Percentiles rank a stretch among this genome's conserved stretches.
Evolutionary conservation across 1,284 basidiomycete species (phyloP).

Genomic region (Cyathus pygmaeus): DNA sequence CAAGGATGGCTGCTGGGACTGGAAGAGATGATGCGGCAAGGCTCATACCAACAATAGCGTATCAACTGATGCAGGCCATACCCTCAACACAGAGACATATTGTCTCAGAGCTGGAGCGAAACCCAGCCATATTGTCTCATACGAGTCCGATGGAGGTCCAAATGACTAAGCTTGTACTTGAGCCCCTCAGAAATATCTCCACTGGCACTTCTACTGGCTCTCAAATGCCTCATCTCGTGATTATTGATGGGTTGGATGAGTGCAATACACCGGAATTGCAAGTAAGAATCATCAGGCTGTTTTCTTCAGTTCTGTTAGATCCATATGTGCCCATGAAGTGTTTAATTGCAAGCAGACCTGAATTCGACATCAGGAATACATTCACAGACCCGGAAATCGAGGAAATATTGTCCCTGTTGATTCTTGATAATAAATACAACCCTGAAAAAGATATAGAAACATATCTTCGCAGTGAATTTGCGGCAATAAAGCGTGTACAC

Average conservation of each 20-base stretch:
- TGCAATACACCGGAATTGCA: not conserved
- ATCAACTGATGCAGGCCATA: not conserved
- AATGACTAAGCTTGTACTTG: not conserved
- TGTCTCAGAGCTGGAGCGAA: not conserved
- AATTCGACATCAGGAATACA: too few species aligned
- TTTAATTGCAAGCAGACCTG: too few species aligned
- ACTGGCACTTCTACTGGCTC: too few species aligned
- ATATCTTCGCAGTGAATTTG: too few species aligned
- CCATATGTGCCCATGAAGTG: too few species aligned
- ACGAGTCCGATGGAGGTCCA: slow-evolving; percentile 1
- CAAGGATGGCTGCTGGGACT: not conserved
- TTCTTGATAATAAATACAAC: too few species aligned
- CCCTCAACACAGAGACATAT: not conserved
- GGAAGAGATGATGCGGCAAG: not conserved
- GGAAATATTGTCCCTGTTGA: too few species aligned
- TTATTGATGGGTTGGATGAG: slow-evolving; percentile 3
- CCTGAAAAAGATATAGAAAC: too few species aligned
- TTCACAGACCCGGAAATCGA: too few species aligned
- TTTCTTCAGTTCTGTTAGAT: not conserved
- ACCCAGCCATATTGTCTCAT: not conserved
- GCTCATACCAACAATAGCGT: slow-evolving; percentile 1
- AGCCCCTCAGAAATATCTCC: not conserved
- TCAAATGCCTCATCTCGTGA: not conserved
- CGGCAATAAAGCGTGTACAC: too few species aligned
- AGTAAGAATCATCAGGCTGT: not conserved